Evolutionary conservation across 2,329 filamentous ascomycete genomes (phyloP).

Genomic region (Sclerotinia minor): DNA sequence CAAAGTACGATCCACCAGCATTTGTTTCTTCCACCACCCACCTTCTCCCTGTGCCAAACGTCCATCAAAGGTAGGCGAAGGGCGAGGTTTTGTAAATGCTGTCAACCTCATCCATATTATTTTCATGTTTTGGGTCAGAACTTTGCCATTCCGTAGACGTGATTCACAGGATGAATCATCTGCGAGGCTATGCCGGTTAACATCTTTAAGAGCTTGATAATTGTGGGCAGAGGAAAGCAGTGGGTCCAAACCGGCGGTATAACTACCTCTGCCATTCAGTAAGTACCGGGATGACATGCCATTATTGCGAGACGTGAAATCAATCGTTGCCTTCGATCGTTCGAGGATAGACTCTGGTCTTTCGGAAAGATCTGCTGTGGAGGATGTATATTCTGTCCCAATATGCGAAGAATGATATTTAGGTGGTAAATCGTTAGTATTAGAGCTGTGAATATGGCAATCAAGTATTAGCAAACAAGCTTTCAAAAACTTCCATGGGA

Average conservation of each 20-base stretch:
- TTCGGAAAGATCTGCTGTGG: slow-evolving; percentile 19
- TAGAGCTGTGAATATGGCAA: neutral
- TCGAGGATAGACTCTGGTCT: neutral
- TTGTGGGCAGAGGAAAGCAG: slow-evolving; percentile 1
- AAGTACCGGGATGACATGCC: slow-evolving; percentile 8
- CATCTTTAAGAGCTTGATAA: slow-evolving; percentile 6
- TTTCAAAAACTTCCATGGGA: neutral
- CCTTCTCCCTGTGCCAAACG: slow-evolving; percentile 32
- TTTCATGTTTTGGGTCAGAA: slow-evolving; percentile 14
- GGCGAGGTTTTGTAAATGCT: neutral
- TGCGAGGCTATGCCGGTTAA: neutral
- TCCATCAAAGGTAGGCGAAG: slow-evolving; percentile 28
- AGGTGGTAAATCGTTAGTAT: neutral
- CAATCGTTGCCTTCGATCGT: neutral
- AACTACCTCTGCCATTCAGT: slow-evolving; percentile 4
- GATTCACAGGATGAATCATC: neutral
- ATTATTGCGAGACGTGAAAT: neutral
- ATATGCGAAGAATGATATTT: slow-evolving; percentile 7
- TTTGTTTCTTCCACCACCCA: slow-evolving; percentile 34
- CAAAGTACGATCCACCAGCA: slow-evolving; percentile 33
- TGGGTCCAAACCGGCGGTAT: neutral
- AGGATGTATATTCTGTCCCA: slow-evolving; percentile 3
- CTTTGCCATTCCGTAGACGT: neutral
- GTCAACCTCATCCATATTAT: slow-evolving; percentile 13
- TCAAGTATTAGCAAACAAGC: neutral